phyloP scores from a whole-genome alignment of 345 rosid species.

The Melaleuca quinquenervia region DNA sequence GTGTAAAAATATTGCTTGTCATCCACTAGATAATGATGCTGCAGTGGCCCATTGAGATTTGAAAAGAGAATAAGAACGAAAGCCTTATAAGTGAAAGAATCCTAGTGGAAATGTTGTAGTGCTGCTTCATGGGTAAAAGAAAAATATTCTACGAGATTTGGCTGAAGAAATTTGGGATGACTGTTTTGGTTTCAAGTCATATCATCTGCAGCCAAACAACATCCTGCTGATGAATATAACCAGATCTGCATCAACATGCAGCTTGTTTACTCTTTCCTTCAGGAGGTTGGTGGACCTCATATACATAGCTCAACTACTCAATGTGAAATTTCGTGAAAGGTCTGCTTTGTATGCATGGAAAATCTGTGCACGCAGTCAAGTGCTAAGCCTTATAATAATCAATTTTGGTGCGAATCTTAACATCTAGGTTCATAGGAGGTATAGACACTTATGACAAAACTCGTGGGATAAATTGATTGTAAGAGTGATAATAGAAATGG shows the following conservation, averaged over 20 bases:
- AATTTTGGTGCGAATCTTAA: background rate
- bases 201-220: background rate
- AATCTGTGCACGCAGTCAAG: background rate
- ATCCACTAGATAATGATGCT: background rate
- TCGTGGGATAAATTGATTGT: background rate
- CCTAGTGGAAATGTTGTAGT: background rate
- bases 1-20: background rate
- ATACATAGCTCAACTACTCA: background rate
- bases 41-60: background rate
- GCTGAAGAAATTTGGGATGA: background rate
- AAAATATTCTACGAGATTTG: background rate
- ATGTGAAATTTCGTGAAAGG: background rate
- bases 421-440: background rate
- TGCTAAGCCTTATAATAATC: background rate
- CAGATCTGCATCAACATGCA: background rate
- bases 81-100: background rate
- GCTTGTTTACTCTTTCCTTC: background rate
- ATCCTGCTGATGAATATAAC: background rate
- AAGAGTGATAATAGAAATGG: background rate
- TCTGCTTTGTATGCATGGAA: background rate
- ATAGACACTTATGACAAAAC: background rate
- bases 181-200: background rate
- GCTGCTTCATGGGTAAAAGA: background rate
- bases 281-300: background rate
- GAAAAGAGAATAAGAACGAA: background rate